Conservation (phyloP, 345 rosid genomes). For the Moricandia arvensis region DNA sequence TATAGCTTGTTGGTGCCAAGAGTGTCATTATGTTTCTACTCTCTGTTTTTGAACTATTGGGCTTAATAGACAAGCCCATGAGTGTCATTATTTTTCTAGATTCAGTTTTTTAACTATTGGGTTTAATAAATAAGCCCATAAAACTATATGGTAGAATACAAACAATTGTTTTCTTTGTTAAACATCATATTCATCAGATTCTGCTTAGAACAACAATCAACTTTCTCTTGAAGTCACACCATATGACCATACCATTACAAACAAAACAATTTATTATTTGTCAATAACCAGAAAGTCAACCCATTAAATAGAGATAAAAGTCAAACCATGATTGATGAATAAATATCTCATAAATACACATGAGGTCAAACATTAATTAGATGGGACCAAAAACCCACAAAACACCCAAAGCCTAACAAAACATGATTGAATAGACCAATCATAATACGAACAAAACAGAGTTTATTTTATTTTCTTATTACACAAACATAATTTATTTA, state of each 20-base stretch:
- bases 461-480: neutral
- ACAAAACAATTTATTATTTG: neutral
- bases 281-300: constrained; percentile 12
- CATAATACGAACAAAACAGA: constrained; percentile 20
- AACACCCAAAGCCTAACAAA: constrained; percentile 4
- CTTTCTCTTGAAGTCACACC: neutral
- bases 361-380: constrained; percentile 24
- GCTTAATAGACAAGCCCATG: constrained; percentile 4
- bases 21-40: neutral
- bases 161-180: neutral
- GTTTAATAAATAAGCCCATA: constrained; percentile 5
- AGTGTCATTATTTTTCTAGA: neutral
- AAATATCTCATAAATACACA: constrained; percentile 24
- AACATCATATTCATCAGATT: neutral
- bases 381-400: constrained; percentile 23
- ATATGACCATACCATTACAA: neutral
- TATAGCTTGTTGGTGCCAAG: neutral
- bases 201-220: neutral
- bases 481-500: too few species aligned
- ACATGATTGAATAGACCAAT: constrained; percentile 26
- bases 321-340: constrained; percentile 26
- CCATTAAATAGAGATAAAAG: constrained; percentile 7
- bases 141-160: neutral
- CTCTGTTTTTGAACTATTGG: neutral
- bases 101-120: neutral